These are phyloP conservation scores for Lachancea nothofagi DNA, from an alignment of 805 yeast species.

Conservation along the genomic window DNA sequence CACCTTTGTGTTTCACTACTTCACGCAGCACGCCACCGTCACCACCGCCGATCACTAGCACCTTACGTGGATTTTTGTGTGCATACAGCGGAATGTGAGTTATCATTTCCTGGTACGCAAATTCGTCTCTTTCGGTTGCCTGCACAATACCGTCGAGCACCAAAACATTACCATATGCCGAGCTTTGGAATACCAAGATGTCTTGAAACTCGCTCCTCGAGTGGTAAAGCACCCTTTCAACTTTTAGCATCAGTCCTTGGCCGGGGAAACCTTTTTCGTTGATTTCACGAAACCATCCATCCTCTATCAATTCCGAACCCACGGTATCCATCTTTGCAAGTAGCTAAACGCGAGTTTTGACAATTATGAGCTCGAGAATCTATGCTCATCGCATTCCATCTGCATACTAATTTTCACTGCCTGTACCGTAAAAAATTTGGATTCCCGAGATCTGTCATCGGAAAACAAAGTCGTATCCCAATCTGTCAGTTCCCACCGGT, in stretches of 20 bases:
- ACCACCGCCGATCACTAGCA: slow-evolving; percentile 90
- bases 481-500: too few relatives aligned
- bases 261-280: slow-evolving; percentile 77
- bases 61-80: slow-evolving; percentile 68
- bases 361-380: too few relatives aligned
- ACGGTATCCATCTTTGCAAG: neutral
- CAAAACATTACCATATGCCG: slow-evolving; percentile 77
- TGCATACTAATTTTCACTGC: too few relatives aligned
- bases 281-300: slow-evolving; percentile 81
- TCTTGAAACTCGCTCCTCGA: slow-evolving; percentile 73
- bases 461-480: too few relatives aligned
- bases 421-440: too few relatives aligned
- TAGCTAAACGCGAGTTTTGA: too few relatives aligned
- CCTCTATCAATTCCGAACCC: slow-evolving; percentile 27
- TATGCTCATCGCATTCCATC: neutral
- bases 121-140: slow-evolving; percentile 89
- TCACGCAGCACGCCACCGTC: slow-evolving; percentile 94
- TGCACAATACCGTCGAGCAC: slow-evolving; percentile 88
- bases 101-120: slow-evolving; percentile 90
- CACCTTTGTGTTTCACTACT: slow-evolving; percentile 65
- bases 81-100: slow-evolving; percentile 75
- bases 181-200: slow-evolving; percentile 69
- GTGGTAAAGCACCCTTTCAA: slow-evolving; percentile 59
- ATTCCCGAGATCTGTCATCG: too few relatives aligned
- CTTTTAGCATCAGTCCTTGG: slow-evolving; percentile 67